Percentiles rank a stretch among this genome's conserved stretches.
Conservation (phyloP, 345 rosid species). For the Lenwebbia sp. region DNA sequence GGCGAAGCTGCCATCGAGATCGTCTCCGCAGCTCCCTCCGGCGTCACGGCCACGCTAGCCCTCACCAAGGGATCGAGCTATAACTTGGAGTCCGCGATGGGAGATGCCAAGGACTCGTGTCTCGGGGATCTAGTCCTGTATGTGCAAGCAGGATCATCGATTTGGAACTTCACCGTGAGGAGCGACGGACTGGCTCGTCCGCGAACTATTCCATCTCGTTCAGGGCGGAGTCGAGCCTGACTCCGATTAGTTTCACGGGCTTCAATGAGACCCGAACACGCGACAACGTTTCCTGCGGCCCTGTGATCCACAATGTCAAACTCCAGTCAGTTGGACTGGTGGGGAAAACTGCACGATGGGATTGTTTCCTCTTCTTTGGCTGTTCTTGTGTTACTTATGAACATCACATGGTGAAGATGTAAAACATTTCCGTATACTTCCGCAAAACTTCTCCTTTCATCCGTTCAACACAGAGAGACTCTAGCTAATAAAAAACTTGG, state of each 20-base stretch:
- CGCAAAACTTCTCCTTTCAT: fast-evolving
- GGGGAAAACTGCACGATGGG: neutral
- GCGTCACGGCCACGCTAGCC: neutral
- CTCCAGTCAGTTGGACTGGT: neutral
- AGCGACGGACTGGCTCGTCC: neutral
- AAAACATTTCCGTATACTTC: neutral
- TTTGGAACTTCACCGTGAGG: no score
- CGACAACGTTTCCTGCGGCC: neutral
- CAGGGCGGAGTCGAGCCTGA: neutral
- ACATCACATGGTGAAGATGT: neutral
- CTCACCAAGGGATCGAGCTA: neutral
- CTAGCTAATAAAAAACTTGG: neutral
- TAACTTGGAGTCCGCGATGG: neutral
- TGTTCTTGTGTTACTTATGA: neutral
- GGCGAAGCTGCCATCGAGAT: neutral
- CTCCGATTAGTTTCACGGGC: neutral
- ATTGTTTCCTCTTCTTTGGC: neutral
- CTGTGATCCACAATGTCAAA: neutral
- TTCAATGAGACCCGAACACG: neutral
- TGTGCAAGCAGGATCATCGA: neutral
- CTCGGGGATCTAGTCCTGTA: neutral
- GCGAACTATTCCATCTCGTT: no score
- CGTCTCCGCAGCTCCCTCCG: neutral
- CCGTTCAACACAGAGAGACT: neutral
- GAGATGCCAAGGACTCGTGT: neutral